These are phyloP conservation scores for Aspergillus eucalypticola DNA, from an alignment of 2,329 filamentous ascomycete genomes.

Conservation along the genomic window DNA sequence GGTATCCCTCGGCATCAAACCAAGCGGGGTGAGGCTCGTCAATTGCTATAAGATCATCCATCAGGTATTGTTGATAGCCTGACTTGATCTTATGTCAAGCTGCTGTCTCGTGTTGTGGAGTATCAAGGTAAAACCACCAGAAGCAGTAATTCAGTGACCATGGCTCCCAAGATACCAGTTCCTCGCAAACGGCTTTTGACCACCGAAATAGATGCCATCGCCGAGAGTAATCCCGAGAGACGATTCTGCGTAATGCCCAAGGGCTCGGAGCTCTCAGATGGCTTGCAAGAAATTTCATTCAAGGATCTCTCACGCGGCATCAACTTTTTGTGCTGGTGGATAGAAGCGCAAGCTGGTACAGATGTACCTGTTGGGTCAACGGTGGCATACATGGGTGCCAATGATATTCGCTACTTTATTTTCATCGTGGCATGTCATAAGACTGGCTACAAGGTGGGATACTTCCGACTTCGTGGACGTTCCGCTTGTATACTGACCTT, in stretches of 20 bases:
- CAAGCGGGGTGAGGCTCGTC: neutral
- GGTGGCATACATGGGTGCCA: conserved; percentile 22
- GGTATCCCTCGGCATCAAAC: neutral
- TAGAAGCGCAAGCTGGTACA: neutral
- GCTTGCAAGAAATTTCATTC: neutral
- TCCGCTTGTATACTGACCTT: neutral
- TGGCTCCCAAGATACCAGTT: neutral
- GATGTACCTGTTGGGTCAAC: neutral
- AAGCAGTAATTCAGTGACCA: neutral
- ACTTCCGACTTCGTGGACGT: neutral
- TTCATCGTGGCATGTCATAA: conserved; percentile 24
- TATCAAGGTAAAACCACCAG: too few species aligned
- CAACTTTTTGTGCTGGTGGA: neutral
- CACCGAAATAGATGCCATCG: neutral
- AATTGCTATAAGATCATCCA: neutral
- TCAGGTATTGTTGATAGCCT: too few species aligned
- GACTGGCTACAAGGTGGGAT: conserved; percentile 20
- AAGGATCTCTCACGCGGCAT: neutral
- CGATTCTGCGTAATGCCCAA: neutral
- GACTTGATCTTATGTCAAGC: too few species aligned
- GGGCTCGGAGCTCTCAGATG: neutral
- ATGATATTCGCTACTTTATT: conserved; percentile 22
- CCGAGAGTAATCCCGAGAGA: neutral
- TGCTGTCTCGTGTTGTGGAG: too few species aligned
- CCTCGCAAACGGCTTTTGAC: neutral